Conservation (phyloP, 257 asterid genomes). For the Ilex asprella region DNA sequence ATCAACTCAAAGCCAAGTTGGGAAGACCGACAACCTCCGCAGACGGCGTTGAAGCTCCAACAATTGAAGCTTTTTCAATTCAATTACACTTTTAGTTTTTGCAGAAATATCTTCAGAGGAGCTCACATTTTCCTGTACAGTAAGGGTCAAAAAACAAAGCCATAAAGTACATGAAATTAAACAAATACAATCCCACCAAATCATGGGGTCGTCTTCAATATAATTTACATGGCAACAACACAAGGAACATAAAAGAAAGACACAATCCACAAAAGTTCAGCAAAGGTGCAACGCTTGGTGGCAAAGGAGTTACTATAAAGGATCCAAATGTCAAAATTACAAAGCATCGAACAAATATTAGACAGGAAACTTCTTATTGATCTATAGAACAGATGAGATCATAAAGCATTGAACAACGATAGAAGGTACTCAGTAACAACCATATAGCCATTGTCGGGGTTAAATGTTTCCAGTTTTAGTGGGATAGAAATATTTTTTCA, state of each 20-base stretch:
- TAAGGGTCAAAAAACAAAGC: background rate
- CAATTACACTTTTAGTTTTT: slow-evolving; percentile 94
- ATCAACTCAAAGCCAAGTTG: slow-evolving; percentile 9
- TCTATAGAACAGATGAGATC: background rate
- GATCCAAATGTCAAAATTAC: background rate
- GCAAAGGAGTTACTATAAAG: no score
- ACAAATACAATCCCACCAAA: background rate
- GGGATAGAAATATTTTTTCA: no score
- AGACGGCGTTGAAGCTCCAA: slow-evolving; percentile 87
- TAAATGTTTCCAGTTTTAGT: no score
- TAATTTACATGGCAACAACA: background rate
- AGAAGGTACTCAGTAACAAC: no score
- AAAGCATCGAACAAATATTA: background rate
- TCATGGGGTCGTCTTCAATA: background rate
- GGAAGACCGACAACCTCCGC: slow-evolving; percentile 52
- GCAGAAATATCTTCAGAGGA: slow-evolving; percentile 90
- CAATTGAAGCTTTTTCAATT: slow-evolving; percentile 92
- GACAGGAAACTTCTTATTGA: background rate
- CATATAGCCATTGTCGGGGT: no score
- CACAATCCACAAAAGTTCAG: background rate
- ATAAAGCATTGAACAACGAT: background rate
- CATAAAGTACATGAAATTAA: background rate
- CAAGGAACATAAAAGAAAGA: background rate
- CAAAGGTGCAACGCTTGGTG: background rate
- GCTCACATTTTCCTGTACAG: slow-evolving; percentile 71